These are phyloP conservation scores for Starmera caribaea DNA, from an alignment of 805 yeast species.

Conservation along the genomic window DNA sequence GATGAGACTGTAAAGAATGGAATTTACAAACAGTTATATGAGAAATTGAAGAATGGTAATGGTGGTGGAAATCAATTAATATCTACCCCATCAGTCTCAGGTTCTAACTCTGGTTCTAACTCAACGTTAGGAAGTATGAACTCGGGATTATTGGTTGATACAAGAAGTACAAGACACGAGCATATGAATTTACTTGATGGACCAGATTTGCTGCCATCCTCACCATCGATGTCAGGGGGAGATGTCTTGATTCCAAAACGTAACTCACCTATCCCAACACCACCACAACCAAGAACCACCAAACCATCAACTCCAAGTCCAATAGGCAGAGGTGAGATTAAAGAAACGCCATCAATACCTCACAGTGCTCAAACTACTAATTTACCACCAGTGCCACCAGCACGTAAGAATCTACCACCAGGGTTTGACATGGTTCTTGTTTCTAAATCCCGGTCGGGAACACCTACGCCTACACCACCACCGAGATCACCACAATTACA, in stretches of 20 bases:
- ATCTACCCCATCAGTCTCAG: no score
- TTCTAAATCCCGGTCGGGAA: conserved; percentile 14
- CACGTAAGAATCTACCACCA: background rate
- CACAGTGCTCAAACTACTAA: conserved; percentile 1
- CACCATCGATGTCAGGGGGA: background rate
- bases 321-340: no score
- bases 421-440: conserved; percentile 1
- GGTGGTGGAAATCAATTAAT: conserved; percentile 13
- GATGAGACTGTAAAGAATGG: conserved; percentile 51
- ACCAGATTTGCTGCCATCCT: background rate
- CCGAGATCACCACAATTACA: background rate
- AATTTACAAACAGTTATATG: conserved; percentile 50
- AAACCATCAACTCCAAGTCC: background rate
- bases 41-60: conserved; percentile 36
- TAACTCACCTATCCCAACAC: conserved; percentile 5
- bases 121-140: conserved; percentile 5
- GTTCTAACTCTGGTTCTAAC: no score
- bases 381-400: conserved; percentile 2
- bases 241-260: background rate
- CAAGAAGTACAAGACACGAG: background rate
- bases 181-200: background rate
- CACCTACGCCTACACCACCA: conserved; percentile 21
- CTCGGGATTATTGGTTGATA: conserved; percentile 1
- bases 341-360: background rate
- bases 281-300: conserved; percentile 5